Evolutionary conservation across 106 monocot species (phyloP), one percentile per base, ranked within the genome.

Genomic region (Agapanthus africanus): DNA sequence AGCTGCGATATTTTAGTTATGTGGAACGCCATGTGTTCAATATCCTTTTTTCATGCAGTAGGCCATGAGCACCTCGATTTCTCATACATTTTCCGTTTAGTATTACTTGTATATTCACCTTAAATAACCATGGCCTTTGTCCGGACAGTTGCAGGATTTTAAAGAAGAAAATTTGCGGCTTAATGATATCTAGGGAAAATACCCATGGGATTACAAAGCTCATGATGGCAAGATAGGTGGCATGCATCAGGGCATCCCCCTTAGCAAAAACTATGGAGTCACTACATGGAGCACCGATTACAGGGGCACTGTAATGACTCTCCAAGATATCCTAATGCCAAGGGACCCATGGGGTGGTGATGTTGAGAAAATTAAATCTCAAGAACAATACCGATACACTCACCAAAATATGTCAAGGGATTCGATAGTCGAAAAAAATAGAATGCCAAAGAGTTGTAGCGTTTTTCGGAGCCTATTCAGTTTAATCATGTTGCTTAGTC

Each of bases 381-480:
- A 61, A 35, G 41, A 54, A 21, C 59, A 21, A 51, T 74, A 7
- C 39, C 56, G 54, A 16, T 37, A 32, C 27, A 11, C 54, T 21
- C 18, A 32, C 26, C 59, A 66, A 37, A n/a, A 32, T 1, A 21
- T 54, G 14, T n/a, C 50, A 4, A 49, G 68, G 10, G 50, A 35
- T 35, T 18, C 23, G 3, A 47, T 18, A 13, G 27, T 61, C 14
- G 76, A 74, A 11, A 77, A 70, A n/a, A 6, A 22, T 78, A 57
- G 68, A 67, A 56, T 37, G 40, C 56, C 51, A 52, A 37, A 80
- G 76, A 52, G 62, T 49, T 13, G 71, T 72, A 31, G 94, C 90
- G 7, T 84, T 3, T 67, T 66, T 7, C 79, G 77, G 66, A 88
- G 83, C 67, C 56, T 84, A 4, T 86, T 91, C 81, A 91, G 88